Conservation (phyloP, 2,329 filamentous ascomycete species). For the Tolypocladium pustulatum region DNA sequence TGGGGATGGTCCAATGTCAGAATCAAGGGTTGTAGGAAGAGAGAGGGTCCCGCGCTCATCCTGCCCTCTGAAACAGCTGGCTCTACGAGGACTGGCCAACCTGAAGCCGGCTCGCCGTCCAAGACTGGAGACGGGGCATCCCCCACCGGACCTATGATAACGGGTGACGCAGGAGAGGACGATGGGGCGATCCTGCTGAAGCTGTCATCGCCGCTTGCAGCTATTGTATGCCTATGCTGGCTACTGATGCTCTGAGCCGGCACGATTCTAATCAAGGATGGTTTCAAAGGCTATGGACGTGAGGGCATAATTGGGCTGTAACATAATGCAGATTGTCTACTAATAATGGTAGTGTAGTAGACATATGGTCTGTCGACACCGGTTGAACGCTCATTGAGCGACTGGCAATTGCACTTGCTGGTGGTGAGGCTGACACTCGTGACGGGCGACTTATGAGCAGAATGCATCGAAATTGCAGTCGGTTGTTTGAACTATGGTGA, state of each 20-base stretch:
- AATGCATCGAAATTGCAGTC: too few species aligned
- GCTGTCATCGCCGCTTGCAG: constrained; percentile 6
- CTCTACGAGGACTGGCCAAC: neutral
- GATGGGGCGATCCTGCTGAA: neutral
- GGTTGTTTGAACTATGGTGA: too few species aligned
- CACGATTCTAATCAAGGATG: neutral
- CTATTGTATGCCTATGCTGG: constrained; percentile 6
- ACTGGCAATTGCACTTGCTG: neutral
- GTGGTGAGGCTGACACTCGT: neutral
- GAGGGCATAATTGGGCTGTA: neutral
- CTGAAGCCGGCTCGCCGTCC: neutral
- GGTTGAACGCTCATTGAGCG: too few species aligned
- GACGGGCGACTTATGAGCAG: too few species aligned
- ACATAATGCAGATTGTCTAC: neutral
- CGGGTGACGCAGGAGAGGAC: constrained; percentile 1
- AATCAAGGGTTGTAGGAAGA: constrained; percentile 14
- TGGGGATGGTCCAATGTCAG: constrained; percentile 18
- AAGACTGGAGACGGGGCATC: constrained; percentile 1
- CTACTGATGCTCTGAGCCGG: constrained; percentile 1
- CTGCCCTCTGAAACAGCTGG: neutral
- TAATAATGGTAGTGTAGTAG: neutral
- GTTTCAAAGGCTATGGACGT: neutral
- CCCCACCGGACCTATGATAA: neutral
- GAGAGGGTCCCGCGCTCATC: neutral
- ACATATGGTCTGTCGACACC: neutral